These are phyloP conservation scores for Sphaceloma murrayae DNA, from an alignment of 2,329 filamentous ascomycete species.

Conservation along the genomic window DNA sequence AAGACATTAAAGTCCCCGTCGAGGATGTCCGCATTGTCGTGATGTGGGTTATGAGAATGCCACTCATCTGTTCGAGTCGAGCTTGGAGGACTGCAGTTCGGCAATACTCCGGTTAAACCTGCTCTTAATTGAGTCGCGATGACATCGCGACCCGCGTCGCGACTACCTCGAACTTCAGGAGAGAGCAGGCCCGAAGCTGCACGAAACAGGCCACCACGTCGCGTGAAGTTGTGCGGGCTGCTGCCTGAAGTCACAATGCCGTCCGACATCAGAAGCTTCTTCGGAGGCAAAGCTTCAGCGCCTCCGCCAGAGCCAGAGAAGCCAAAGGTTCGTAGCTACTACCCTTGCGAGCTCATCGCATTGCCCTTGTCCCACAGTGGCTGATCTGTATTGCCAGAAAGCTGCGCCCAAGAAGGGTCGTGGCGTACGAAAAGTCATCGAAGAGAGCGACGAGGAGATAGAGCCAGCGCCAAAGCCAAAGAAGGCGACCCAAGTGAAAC, in stretches of 20 bases:
- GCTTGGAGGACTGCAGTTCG: slow-evolving; percentile 5
- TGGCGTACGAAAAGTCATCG: slow-evolving; percentile 56
- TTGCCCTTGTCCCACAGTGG: too few relatives aligned
- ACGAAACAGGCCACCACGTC: not conserved
- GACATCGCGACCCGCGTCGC: slow-evolving; percentile 14
- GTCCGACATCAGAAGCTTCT: slow-evolving; percentile 80
- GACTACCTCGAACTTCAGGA: slow-evolving; percentile 5
- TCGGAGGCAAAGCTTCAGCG: slow-evolving; percentile 62
- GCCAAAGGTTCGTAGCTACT: slow-evolving; percentile 26
- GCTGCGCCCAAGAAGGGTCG: slow-evolving; percentile 37
- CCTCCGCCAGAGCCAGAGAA: slow-evolving; percentile 39
- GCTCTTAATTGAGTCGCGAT: slow-evolving; percentile 16
- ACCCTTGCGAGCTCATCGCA: too few relatives aligned
- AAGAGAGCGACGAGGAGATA: slow-evolving; percentile 71
- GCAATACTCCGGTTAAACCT: slow-evolving; percentile 12
- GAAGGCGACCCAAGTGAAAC: slow-evolving; percentile 51
- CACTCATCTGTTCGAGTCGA: not conserved
- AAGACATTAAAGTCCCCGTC: slow-evolving; percentile 1
- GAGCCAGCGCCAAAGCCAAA: slow-evolving; percentile 35
- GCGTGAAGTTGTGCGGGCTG: not conserved
- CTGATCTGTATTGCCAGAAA: slow-evolving; percentile 21
- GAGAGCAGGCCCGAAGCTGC: slow-evolving; percentile 1
- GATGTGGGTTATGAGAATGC: not conserved
- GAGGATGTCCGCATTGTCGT: slow-evolving; percentile 11
- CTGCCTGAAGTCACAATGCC: slow-evolving; percentile 49